Percentiles rank a stretch among this genome's conserved stretches.
Conservation (phyloP, 2,329 filamentous ascomycete genomes). For the Cladosporium sphaerospermum region DNA sequence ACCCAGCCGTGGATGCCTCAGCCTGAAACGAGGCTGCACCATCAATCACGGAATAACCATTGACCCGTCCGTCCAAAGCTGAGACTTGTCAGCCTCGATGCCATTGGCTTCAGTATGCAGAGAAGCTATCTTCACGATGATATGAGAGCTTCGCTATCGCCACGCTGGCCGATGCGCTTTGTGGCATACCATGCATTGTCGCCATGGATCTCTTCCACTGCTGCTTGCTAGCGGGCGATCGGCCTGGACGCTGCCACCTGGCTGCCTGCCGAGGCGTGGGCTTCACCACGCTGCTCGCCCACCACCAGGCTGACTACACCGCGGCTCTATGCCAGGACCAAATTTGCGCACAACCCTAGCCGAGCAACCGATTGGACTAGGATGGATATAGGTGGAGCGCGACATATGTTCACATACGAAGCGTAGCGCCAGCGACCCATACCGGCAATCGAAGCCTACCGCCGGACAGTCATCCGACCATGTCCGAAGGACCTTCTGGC, state of each 20-base stretch:
- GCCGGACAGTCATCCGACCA: background rate
- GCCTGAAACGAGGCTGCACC: too few species aligned
- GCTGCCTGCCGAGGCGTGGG: background rate
- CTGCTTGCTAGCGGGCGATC: background rate
- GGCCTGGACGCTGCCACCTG: background rate
- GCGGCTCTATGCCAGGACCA: background rate
- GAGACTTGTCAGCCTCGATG: too few species aligned
- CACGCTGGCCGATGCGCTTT: too few species aligned
- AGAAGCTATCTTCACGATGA: too few species aligned
- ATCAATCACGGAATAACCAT: too few species aligned
- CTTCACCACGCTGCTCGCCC: background rate
- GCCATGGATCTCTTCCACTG: background rate
- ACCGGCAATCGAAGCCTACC: too few species aligned
- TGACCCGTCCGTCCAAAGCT: too few species aligned
- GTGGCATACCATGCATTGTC: too few species aligned
- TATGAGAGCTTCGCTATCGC: too few species aligned
- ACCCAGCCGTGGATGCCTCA: too few species aligned
- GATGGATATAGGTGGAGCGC: background rate
- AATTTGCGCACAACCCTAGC: background rate
- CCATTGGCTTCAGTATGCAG: too few species aligned
- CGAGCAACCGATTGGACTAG: background rate
- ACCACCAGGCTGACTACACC: background rate
- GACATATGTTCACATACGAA: background rate
- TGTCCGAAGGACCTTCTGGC: slow-evolving; percentile 7
- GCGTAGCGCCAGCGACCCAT: background rate